These are phyloP conservation scores for Trametes gibbosa DNA, from an alignment of 768 basidiomycete species.

Conservation along the genomic window DNA sequence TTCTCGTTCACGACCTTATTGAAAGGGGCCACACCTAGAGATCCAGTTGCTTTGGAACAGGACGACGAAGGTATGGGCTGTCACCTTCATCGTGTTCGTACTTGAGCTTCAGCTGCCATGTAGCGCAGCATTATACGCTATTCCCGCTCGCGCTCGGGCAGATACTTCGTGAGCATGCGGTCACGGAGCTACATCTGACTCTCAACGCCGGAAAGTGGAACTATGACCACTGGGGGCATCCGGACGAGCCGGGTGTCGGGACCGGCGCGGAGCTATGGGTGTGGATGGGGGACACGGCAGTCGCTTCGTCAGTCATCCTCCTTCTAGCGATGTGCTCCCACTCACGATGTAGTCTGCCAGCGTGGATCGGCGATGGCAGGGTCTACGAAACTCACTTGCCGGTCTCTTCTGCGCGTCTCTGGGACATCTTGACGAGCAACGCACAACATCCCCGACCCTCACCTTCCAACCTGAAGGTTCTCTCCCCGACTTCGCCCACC, in stretches of 20 bases:
- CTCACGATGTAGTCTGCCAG: conserved; percentile 34
- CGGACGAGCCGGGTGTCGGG: conserved; percentile 71
- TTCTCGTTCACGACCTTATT: conserved; percentile 78
- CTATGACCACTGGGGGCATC: conserved; percentile 80
- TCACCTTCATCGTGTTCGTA: background rate
- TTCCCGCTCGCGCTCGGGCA: conserved; percentile 88
- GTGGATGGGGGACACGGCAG: conserved; percentile 70
- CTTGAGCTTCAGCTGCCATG: background rate
- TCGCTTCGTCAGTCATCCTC: conserved; percentile 12
- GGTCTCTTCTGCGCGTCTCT: conserved; percentile 95
- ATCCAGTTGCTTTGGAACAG: conserved; percentile 46
- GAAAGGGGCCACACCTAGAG: conserved; percentile 49
- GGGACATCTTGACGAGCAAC: conserved; percentile 69
- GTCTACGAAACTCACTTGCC: conserved; percentile 83
- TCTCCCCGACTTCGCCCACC: conserved; percentile 44
- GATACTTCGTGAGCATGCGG: conserved; percentile 79
- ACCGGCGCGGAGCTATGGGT: conserved; percentile 90
- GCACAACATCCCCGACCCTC: conserved; percentile 64
- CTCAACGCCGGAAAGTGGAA: conserved; percentile 93
- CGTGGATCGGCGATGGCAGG: conserved; percentile 76
- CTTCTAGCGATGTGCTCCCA: background rate
- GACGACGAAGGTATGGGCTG: conserved; percentile 48
- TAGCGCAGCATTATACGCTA: conserved; percentile 83
- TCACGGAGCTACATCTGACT: conserved; percentile 85
- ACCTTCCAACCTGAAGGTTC: conserved; percentile 63